A percentile compares a stretch with the other conserved stretches of the same genome.
Evolutionary conservation across 331 rosid species (phyloP).

Genomic region (Arachis monticola): DNA sequence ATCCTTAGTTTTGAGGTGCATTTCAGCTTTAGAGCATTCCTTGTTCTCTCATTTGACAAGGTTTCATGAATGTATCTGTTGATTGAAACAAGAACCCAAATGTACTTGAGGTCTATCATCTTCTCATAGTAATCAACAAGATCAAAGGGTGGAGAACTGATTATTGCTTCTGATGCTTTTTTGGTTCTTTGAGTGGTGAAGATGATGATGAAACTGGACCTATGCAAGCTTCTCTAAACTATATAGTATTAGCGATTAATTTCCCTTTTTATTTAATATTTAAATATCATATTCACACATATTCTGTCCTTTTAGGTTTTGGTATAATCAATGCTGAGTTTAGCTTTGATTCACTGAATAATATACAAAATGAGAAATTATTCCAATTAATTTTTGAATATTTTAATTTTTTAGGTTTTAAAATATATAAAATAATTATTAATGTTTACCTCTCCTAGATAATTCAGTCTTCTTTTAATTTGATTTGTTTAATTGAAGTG

Average conservation of each 20-base stretch:
- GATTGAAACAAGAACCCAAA: constrained; percentile 60
- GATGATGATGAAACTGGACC: constrained; percentile 1
- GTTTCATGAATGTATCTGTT: constrained; percentile 55
- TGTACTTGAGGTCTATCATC: constrained; percentile 61
- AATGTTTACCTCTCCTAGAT: too few species aligned
- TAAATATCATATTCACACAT: too few species aligned
- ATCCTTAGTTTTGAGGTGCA: constrained; percentile 55
- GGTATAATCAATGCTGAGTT: too few species aligned
- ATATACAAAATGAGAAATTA: too few species aligned
- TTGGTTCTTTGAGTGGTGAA: constrained; percentile 31
- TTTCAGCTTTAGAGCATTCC: constrained; percentile 54
- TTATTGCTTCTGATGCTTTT: constrained; percentile 23
- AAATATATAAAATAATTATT: too few species aligned
- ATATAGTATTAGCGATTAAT: not conserved
- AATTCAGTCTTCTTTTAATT: too few species aligned
- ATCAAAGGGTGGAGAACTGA: constrained; percentile 24
- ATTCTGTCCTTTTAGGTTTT: too few species aligned
- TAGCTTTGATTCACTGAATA: too few species aligned
- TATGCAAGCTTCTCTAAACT: constrained; percentile 10
- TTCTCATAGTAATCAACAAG: constrained; percentile 42
- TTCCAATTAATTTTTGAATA: too few species aligned
- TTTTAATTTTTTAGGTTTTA: too few species aligned
- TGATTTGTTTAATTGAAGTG: too few species aligned
- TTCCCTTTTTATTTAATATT: too few species aligned
- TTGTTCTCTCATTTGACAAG: constrained; percentile 50